Conservation (phyloP, 2,329 filamentous ascomycete genomes). For the Pestalotiopsis sp. region DNA sequence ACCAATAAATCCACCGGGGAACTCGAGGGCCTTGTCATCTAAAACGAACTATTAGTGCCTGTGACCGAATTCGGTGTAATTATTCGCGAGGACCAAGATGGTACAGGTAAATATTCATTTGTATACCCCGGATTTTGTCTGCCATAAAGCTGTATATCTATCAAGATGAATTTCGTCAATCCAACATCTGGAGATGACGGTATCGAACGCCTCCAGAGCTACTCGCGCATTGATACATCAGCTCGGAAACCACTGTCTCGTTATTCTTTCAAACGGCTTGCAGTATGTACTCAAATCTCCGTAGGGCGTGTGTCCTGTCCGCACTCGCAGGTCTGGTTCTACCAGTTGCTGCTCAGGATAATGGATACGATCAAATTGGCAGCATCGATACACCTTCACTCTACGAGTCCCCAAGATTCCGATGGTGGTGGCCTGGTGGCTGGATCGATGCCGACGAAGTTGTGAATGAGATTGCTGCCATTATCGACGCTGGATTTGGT, state of each 20-base stretch:
- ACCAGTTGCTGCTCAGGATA: background rate
- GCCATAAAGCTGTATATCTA: background rate
- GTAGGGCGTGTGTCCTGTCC: background rate
- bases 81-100: background rate
- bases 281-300: background rate
- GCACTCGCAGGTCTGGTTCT: background rate
- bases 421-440: background rate
- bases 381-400: background rate
- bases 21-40: background rate
- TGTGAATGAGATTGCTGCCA: background rate
- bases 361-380: background rate
- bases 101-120: background rate
- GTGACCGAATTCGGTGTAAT: background rate
- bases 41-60: background rate
- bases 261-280: too few species aligned
- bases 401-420: background rate
- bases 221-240: background rate
- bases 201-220: background rate
- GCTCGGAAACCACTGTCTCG: background rate
- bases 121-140: background rate
- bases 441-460: background rate
- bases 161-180: background rate
- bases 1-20: background rate
- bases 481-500: background rate
- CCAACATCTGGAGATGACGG: background rate